A percentile compares a stretch with the other conserved stretches of the same genome.
These are phyloP conservation scores for Dothidotthia symphoricarpi DNA, from an alignment of 2,329 filamentous ascomycete species.

Conservation along the genomic window DNA sequence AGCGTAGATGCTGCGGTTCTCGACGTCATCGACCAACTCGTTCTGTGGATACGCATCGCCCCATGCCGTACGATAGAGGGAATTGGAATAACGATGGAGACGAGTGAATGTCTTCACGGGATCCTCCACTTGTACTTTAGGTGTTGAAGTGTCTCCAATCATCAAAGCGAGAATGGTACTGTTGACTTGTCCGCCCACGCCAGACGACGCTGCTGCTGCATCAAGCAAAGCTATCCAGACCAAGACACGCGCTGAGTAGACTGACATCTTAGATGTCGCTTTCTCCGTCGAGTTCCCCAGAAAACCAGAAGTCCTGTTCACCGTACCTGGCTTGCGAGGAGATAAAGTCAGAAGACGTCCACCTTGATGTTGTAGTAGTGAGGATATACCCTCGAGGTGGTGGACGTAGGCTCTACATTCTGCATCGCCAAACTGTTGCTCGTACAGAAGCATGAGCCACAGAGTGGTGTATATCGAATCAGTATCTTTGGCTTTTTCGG, in stretches of 20 bases:
- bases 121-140: slow-evolving; percentile 4
- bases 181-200: slow-evolving; percentile 37
- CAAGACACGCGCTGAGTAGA: slow-evolving; percentile 38
- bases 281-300: background rate
- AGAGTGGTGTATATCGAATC: slow-evolving; percentile 34
- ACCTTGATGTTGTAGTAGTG: slow-evolving; percentile 24
- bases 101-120: slow-evolving; percentile 21
- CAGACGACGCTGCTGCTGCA: slow-evolving; percentile 30
- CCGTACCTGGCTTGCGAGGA: slow-evolving; percentile 1
- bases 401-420: slow-evolving; percentile 31
- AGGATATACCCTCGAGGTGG: slow-evolving; percentile 36
- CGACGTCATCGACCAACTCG: slow-evolving; percentile 39
- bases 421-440: slow-evolving; percentile 42
- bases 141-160: slow-evolving; percentile 5
- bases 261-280: slow-evolving; percentile 19
- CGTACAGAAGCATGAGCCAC: slow-evolving; percentile 42
- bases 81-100: slow-evolving; percentile 37
- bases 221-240: slow-evolving; percentile 38
- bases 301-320: background rate
- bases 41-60: slow-evolving; percentile 36
- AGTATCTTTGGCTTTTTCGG: slow-evolving; percentile 22
- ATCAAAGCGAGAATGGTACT: slow-evolving; percentile 20
- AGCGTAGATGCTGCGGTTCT: slow-evolving; percentile 38
- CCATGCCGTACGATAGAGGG: slow-evolving; percentile 38
- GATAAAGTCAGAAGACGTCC: slow-evolving; percentile 10